These are phyloP conservation scores for Bretschneidera sinensis DNA, from an alignment of 345 rosid genomes.

Conservation along the genomic window DNA sequence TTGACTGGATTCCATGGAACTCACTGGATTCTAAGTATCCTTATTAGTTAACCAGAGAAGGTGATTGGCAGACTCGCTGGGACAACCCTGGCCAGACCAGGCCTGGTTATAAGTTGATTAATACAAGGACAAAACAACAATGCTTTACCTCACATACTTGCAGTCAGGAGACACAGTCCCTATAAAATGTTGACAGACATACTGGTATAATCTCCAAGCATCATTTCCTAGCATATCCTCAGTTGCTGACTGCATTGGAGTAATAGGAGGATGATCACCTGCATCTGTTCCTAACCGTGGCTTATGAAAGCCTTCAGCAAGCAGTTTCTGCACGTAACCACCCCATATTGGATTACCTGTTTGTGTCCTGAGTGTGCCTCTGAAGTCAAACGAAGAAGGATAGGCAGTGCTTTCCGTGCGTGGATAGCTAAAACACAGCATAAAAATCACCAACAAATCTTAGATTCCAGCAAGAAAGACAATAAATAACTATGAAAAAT, in stretches of 20 bases:
- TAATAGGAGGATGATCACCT: constrained; percentile 99
- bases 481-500: neutral
- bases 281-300: constrained; percentile 81
- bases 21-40: too few species aligned
- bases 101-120: neutral
- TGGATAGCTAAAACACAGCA: constrained; percentile 58
- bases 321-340: constrained; percentile 47
- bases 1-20: too few species aligned
- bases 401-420: constrained; percentile 99
- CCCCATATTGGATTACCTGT: constrained; percentile 59
- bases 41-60: too few species aligned
- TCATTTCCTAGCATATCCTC: constrained; percentile 72
- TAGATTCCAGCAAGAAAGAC: constrained; percentile 4
- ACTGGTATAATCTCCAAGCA: constrained; percentile 90
- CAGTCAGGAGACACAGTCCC: constrained; percentile 91
- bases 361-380: constrained; percentile 61
- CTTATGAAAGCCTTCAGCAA: constrained; percentile 59
- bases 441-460: constrained; percentile 6
- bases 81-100: too few species aligned
- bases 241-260: constrained; percentile 74
- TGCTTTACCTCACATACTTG: constrained; percentile 65
- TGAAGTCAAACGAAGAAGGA: constrained; percentile 89
- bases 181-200: constrained; percentile 90
- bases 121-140: constrained; percentile 3
- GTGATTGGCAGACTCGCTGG: too few species aligned